Conservation (phyloP, 73 alveolate genomes). For the Symbiodinium natans region DNA sequence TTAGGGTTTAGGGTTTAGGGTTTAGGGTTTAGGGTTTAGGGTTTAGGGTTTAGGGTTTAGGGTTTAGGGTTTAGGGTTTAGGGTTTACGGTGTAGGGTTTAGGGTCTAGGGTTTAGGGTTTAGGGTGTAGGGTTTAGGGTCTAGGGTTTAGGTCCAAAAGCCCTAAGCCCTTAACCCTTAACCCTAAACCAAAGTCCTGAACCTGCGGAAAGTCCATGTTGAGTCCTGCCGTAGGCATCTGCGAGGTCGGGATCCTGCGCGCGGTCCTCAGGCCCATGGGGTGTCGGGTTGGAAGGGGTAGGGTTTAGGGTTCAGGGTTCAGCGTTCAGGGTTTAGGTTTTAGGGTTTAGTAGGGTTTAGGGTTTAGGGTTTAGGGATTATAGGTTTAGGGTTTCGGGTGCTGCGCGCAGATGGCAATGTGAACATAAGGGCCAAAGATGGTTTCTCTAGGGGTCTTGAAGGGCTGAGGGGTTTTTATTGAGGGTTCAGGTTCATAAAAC, state of each 20-base stretch:
- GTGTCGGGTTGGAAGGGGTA: not conserved
- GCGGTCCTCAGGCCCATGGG: not conserved
- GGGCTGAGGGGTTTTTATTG: too few species aligned
- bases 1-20: not conserved
- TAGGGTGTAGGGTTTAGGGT: too few species aligned
- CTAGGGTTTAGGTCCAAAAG: too few species aligned
- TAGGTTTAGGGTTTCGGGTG: too few species aligned
- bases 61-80: not conserved
- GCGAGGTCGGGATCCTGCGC: not conserved
- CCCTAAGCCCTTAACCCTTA: not conserved
- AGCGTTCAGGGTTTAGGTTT: not conserved
- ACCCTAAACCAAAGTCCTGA: not conserved
- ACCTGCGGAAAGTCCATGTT: too few species aligned
- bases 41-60: not conserved
- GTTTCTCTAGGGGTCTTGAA: too few species aligned
- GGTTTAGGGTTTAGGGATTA: not conserved
- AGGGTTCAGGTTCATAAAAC: too few species aligned
- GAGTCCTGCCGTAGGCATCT: not conserved
- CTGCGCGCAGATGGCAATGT: too few species aligned
- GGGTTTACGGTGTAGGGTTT: not conserved
- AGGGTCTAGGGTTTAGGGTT: too few species aligned
- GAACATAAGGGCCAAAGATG: too few species aligned
- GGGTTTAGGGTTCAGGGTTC: not conserved
- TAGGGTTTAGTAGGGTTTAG: too few species aligned
- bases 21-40: not conserved